Base-by-base conservation (phyloP, 2,329 filamentous ascomycete species). In the Cercospora citrullina region DNA sequence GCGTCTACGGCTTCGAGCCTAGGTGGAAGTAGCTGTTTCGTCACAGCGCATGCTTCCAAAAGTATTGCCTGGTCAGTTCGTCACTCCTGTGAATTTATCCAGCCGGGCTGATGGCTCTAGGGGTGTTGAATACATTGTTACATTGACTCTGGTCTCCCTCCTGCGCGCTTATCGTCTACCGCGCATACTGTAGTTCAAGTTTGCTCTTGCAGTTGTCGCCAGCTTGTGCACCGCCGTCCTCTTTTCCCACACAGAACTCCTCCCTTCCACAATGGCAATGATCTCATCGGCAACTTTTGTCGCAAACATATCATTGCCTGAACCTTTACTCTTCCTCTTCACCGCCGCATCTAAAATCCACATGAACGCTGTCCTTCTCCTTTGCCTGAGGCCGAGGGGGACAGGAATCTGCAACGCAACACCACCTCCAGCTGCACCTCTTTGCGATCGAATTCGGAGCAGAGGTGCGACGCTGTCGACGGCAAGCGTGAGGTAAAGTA, bases 401-500 rank as follows among this genome's bases (percentile, higher is more conserved):
- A 90, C 84, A 0, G 95, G 95, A 39, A 97, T 86, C 65, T 94
- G 92, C 67, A 97, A 86, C 12, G 92, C 87, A 39, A 88, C 86
- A 80, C 95, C 95, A 83, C 95, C 95, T 81, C 94, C 94, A 0
- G 91, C 92, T 39, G 91, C 87, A 73, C 93, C 93, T 75, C 88
- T 88, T 74, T 93, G 87, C 69, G 87, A 86, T 64, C 89, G 87
- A 76, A 99, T 89, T 72, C 91, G 90, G 76, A 99, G 84, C 16
- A 99, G 86, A 9, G 95, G 95, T 1, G 94, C 92, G 26, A 99
- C 90, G 9, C 92, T 96, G 84, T 99, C 95, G 75, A 99, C 89
- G 33, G 94, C 93, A 33, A 96, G 86, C 12, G 91, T 92, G 59
- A 99, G 89, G 82, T 98, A 99, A 64, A 92, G 87, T 64, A 96